Evolutionary conservation across 768 basidiomycete species (phyloP), one percentile per base, ranked within the genome.

Genomic region (Mycena vitilis): DNA sequence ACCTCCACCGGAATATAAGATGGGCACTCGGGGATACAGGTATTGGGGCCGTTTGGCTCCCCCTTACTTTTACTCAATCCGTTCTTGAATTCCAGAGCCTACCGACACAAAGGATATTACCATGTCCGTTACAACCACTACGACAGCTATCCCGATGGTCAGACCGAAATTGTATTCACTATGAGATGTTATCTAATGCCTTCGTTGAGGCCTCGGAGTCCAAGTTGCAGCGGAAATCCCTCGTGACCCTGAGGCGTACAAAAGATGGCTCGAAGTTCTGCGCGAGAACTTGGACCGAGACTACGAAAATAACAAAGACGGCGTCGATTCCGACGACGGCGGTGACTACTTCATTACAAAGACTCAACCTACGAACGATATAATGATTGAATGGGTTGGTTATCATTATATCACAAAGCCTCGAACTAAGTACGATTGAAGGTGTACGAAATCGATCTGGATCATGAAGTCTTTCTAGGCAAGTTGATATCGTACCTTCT

Each of bases 401-500:
- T 2, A 59, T 15, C 10, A 40, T 40, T 40, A 2, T 9, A 40
- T 40, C 40, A 4, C 15, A 40, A 40, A 40, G 40, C 4, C 10
- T 15, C 40, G 15, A 40, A 2, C 40, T 40, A 11, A 11, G 40
- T 4, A 11, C 40, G 77, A 48, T 79, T 30, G 30, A 30, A 75
- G 74, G 60, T 73, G n/a, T 79, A 78, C 56, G 69, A 70, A 51
- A 75, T 79, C 52, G 75, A 78, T 49, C 55, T 78, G 34, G 77
- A 79, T 70, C 66, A 76, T 30, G 66, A 72, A 23, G 73, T 75
- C 6, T 79, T 78, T 47, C 64, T 71, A 40, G 53, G 63, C 72
- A 37, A 47, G 77, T 57, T 30, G 5, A 30, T 5, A 40, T 4
- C n/a, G 3, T 8, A 15, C 22, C 5, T 25, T 9, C 16, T 4